Base-by-base conservation (phyloP, 768 basidiomycete species). In the Suillus luteus region DNA sequence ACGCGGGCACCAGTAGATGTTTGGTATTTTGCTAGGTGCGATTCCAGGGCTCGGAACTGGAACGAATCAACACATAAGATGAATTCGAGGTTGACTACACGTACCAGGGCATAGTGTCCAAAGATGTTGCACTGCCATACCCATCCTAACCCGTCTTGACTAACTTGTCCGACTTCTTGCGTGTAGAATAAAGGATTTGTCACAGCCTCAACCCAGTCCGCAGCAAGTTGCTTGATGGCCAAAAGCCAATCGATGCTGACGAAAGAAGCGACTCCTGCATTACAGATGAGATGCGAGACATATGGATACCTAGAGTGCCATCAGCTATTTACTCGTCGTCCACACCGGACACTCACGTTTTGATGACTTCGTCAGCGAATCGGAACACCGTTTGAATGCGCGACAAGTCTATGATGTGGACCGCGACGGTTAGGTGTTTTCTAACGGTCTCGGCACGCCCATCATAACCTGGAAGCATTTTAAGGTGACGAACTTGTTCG, bases 81-180 rank as follows among this genome's bases (percentile, higher is more conserved):
- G 46, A 52, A 41, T 41, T 43, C 44, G 19, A 54, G 38, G 38
- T 24, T 27, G 41, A 35, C 43, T 54, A 17, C 40, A 82, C 89
- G 61, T 70, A 94, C 93, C 67, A 95, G 76, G 35, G 82, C 82
- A 71, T 89, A 95, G 74, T 94, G 92, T 0, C 89, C 87, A 62
- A 95, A 93, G 33, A 93, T 76, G 68, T 95, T 95, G 64, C 86
- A 90, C 71, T 94, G 91, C 91, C 92, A 95, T 8, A 88, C 84
- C 82, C 83, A 89, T 3, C 93, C 93, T 0, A 93, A 75, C 6
- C 88, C 86, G 66, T 95, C 92, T 5, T 76, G 75, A 66, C 85
- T 91, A 58, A 82, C 67, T 65, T 87, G 82, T 9, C 90, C 91
- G 12, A 64, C 70, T 35, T 79, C 73, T 72, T 95, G 91, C 5